Evolutionary conservation across 2,329 filamentous ascomycete species (phyloP), one percentile per base, ranked within the genome.

Genomic region (Helminthosporium solani): DNA sequence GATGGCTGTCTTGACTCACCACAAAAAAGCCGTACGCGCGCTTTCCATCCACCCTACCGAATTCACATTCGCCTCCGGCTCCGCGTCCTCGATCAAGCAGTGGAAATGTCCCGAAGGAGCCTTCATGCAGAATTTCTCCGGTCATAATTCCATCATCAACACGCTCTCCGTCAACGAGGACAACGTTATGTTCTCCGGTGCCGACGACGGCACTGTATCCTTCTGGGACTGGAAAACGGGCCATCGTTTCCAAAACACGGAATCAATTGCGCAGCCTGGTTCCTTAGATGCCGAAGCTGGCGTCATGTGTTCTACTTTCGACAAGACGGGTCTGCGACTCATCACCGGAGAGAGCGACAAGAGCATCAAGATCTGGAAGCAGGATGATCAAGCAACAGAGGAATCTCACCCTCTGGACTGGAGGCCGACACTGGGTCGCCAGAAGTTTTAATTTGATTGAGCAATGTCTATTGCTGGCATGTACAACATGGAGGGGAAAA

Each of bases 141-240:
- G 92, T 3, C 92, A 97, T 65, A 96, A 96, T 63, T 83, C 90
- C 49, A 95, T 99, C 68, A 92, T 99, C 75, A 99, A 99, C 73
- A 90, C 90, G 0, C 75, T 99, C 36, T 82, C 90, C 34, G 90
- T 94, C 25, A 99, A 99, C 69, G 88, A 95, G 62, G 90, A 96
- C 67, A 94, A 96, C 61, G 89, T 97, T 14, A 73, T 99, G 48
- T 96, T 99, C 71, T 94, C 90, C 2, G 94, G 94, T 46, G 92
- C 86, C 37, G 94, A 99, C 65, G 96, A 99, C 60, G 94, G 95
- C 33, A 95, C 88, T 28, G 94, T 97, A 78, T 88, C 84, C 57
- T 99, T 99, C 77, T 99, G 91, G 88, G 95, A 99, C 70, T 99
- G 94, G 94, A 97, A 97, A 74, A 88, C 90, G 0, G 94, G 95